A percentile compares a stretch with the other conserved stretches of the same genome.
These are phyloP conservation scores for Solanum neorickii DNA, from an alignment of 257 asterid species.

Conservation along the genomic window DNA sequence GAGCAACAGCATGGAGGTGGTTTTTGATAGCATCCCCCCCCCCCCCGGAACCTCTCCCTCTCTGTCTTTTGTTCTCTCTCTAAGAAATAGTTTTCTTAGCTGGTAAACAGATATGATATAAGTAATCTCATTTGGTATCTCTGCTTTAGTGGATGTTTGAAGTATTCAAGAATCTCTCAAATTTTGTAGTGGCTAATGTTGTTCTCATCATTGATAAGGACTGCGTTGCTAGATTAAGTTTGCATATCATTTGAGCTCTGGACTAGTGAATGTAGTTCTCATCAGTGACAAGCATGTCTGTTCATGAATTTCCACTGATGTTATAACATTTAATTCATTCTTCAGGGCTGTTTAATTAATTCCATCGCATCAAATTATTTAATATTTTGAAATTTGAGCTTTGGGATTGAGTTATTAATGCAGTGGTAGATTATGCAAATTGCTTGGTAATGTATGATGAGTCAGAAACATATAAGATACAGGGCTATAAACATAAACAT, in stretches of 20 bases:
- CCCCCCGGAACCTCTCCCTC: neutral
- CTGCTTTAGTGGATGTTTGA: neutral
- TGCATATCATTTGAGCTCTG: neutral
- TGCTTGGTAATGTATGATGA: neutral
- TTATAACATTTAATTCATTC: neutral
- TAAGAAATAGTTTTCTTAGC: neutral
- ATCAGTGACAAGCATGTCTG: neutral
- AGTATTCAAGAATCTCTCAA: neutral
- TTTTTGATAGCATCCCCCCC: neutral
- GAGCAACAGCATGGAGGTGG: slow-evolving; percentile 84
- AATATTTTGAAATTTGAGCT: neutral
- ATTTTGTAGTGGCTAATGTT: neutral
- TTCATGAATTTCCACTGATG: neutral
- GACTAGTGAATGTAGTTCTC: neutral
- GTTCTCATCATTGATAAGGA: neutral
- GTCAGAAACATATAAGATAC: neutral
- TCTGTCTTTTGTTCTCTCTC: neutral
- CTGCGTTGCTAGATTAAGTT: neutral
- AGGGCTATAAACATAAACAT: neutral
- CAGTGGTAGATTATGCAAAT: neutral
- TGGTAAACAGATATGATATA: neutral
- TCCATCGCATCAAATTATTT: neutral
- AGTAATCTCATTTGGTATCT: neutral
- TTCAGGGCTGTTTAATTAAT: neutral
- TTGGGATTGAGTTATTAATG: neutral